Percentiles rank a stretch among this genome's conserved stretches.
Evolutionary conservation across 495 filamentous ascomycete species (phyloP).

Genomic region (Aspergillus cavernicola): DNA sequence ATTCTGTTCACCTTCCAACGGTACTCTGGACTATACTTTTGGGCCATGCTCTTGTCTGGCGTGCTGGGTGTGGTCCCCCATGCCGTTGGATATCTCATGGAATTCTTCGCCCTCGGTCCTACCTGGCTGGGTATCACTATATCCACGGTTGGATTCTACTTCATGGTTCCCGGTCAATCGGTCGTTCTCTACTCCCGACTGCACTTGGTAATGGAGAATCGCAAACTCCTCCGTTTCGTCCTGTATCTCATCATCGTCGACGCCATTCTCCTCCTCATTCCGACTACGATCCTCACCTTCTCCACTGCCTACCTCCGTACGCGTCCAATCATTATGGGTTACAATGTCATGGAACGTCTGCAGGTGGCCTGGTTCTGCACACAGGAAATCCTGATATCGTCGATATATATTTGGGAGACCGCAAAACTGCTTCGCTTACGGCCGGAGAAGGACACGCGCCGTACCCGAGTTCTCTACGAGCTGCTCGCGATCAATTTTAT

Average conservation of each 20-base stretch:
- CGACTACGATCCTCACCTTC: constrained; percentile 53
- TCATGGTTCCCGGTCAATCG: constrained; percentile 64
- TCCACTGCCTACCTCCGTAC: constrained; percentile 31
- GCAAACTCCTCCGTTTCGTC: constrained; percentile 44
- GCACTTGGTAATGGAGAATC: constrained; percentile 52
- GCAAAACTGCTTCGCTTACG: constrained; percentile 41
- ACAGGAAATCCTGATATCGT: constrained; percentile 56
- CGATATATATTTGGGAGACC: constrained; percentile 53
- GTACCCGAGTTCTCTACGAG: constrained; percentile 46
- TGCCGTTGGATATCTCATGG: constrained; percentile 50
- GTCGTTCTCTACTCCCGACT: constrained; percentile 65
- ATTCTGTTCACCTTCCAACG: constrained; percentile 48
- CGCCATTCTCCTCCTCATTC: constrained; percentile 43
- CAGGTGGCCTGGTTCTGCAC: constrained; percentile 57
- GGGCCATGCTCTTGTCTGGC: constrained; percentile 38
- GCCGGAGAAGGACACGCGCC: constrained; percentile 36
- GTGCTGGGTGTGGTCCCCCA: constrained; percentile 45
- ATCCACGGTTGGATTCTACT: constrained; percentile 52
- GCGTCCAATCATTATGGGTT: constrained; percentile 34
- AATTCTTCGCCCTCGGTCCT: constrained; percentile 46
- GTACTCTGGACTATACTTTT: constrained; percentile 48
- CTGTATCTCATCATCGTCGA: constrained; percentile 56
- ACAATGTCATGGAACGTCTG: constrained; percentile 55
- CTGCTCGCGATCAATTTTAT: constrained; percentile 54
- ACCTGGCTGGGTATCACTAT: constrained; percentile 36